These are phyloP conservation scores for Camellia granthamiana DNA, from an alignment of 148 eudicot genomes.

Conservation along the genomic window DNA sequence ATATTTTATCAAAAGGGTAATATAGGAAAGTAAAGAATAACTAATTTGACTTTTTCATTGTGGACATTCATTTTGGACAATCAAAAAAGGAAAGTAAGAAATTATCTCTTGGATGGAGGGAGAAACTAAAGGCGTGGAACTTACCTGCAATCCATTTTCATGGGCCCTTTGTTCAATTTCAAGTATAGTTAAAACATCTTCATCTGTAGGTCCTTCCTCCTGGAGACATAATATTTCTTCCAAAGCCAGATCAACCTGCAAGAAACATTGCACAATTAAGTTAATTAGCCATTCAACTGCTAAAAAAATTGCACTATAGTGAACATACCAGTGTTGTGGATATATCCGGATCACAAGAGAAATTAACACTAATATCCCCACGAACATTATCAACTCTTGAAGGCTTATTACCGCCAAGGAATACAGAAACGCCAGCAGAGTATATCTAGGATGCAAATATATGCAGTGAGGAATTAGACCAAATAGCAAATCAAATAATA, in stretches of 20 bases:
- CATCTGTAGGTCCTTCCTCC: constrained; percentile 75
- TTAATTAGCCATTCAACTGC: constrained; percentile 1
- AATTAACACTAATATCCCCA: constrained; percentile 75
- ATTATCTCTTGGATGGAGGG: background rate
- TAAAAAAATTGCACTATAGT: constrained; percentile 10
- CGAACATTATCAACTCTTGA: constrained; percentile 78
- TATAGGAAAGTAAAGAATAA: background rate
- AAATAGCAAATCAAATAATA: background rate
- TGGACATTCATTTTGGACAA: background rate
- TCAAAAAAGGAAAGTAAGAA: background rate
- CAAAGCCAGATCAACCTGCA: constrained; percentile 76
- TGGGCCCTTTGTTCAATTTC: constrained; percentile 92
- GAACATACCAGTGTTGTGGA: constrained; percentile 61
- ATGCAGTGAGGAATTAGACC: constrained; percentile 20
- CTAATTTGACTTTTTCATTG: background rate
- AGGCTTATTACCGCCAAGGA: constrained; percentile 90
- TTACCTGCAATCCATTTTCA: constrained; percentile 89
- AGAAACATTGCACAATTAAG: constrained; percentile 12
- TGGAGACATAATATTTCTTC: constrained; percentile 76
- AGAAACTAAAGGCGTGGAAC: background rate
- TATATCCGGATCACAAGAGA: constrained; percentile 84
- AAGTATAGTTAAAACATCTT: constrained; percentile 70
- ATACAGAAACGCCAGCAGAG: constrained; percentile 84
- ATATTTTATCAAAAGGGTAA: background rate
- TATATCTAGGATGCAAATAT: constrained; percentile 56